Evolutionary conservation across 257 asterid species (phyloP), one percentile per base, ranked within the genome.

Genomic region (Fraxinus excelsior): DNA sequence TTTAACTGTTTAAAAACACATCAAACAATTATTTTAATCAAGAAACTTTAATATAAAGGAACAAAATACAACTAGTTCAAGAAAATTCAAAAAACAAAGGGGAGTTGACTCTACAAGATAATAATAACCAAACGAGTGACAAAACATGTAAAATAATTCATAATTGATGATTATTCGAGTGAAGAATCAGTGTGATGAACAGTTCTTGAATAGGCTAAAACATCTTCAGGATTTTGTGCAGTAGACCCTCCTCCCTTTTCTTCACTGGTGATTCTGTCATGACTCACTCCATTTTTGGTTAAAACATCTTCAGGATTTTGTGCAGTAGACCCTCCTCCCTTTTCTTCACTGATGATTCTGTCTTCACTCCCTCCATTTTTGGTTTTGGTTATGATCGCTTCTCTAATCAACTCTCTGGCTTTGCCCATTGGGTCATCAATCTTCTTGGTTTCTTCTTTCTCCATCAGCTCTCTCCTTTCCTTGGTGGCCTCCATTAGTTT

Each of bases 101-200:
- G 44, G 12, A 38, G 9, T 38, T 37, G 1, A n/a, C n/a, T n/a
- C 13, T 10, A 9, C 34, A 31, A 31, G 5, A 38, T 2, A 35
- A 35, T 35, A 35, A 38, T 9, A 38, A 49, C 3, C 9, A 49
- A 1, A 49, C 6, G n/a, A 14, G n/a, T 49, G 1, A 4, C n/a
- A 16, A 14, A 12, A 46, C 18, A 44, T 12, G 13, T 11, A 13
- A 0, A 16, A 16, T 12, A 11, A 16, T 53, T 53, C 2, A 21
- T 6, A 18, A 51, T 6, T 2, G 7, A 7, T 21, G 14, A 58
- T 71, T 46, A 78, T 29, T 42, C 77, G 42, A 78, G 81, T 42
- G 81, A 78, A 42, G 77, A 78, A 18, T 78, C 81, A 19, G 14
- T 71, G 12, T 78, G 74, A 19, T 71, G 77, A 25, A 78, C 81